phyloP scores from a whole-genome alignment of 2,329 filamentous ascomycete species.

The Thelonectria blattea region DNA sequence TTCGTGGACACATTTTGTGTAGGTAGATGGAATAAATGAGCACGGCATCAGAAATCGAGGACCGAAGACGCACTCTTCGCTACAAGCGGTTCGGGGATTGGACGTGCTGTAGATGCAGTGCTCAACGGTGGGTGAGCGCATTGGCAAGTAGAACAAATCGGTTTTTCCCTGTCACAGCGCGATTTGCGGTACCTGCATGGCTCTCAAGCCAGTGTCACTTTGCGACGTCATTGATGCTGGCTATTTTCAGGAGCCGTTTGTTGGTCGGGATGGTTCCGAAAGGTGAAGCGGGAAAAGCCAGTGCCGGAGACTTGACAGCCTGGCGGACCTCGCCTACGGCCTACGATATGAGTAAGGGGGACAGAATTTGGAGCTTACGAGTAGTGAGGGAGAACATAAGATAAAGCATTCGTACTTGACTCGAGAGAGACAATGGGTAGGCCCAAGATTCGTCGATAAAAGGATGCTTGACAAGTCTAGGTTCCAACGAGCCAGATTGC shows the following conservation, averaged over 20 bases:
- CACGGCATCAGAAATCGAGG: background rate
- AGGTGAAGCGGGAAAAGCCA: background rate
- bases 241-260: background rate
- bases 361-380: no score
- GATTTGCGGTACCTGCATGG: conserved; percentile 49
- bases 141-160: conserved; percentile 50
- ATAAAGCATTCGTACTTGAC: no score
- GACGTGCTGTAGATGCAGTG: conserved; percentile 48
- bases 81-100: conserved; percentile 45
- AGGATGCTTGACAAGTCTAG: no score
- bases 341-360: no score
- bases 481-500: no score
- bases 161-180: conserved; percentile 51
- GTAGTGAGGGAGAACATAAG: no score
- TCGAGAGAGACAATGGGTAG: no score
- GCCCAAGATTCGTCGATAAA: no score
- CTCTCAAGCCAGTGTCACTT: conserved; percentile 49
- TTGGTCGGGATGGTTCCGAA: background rate
- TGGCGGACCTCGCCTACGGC: background rate
- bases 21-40: conserved; percentile 5
- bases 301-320: background rate
- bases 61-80: conserved; percentile 39
- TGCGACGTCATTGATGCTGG: conserved; percentile 20
- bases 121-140: conserved; percentile 41
- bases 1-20: conserved; percentile 36